A percentile compares a stretch with the other conserved stretches of the same genome.
phyloP scores from a whole-genome alignment of 2,329 filamentous ascomycete genomes.

The Colletotrichum spinosum region DNA sequence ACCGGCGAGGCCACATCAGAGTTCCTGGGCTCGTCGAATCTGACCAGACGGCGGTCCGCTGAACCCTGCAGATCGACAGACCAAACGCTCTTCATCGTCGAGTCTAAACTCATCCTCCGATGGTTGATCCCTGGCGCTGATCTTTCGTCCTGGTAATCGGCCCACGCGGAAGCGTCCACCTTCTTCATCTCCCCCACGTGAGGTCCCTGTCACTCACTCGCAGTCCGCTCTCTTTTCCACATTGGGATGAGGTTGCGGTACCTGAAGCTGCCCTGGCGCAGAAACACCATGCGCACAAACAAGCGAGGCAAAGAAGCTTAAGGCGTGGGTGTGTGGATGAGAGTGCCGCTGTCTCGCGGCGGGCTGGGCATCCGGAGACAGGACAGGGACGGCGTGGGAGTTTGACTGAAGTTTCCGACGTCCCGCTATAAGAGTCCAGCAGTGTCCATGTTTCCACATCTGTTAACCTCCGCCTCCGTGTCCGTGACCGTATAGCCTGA shows the following conservation, averaged over 20 bases:
- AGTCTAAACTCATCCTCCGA: no score
- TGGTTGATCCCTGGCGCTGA: neutral
- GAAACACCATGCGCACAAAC: neutral
- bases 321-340: neutral
- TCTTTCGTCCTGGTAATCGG: neutral
- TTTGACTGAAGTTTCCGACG: neutral
- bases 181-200: constrained; percentile 11
- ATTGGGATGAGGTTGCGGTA: constrained; percentile 36
- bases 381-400: neutral
- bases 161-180: neutral
- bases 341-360: neutral
- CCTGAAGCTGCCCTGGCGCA: constrained; percentile 27
- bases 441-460: neutral
- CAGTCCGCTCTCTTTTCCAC: constrained; percentile 21
- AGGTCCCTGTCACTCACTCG: constrained; percentile 11
- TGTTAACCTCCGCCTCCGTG: neutral
- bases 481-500: no score
- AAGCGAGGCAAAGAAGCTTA: constrained; percentile 23
- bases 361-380: constrained; percentile 8
- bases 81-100: no score
- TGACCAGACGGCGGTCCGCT: neutral
- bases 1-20: constrained; percentile 8
- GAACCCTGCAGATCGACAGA: neutral
- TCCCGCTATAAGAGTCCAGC: constrained; percentile 26
- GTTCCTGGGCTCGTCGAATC: constrained; percentile 6